phyloP scores from a whole-genome alignment of 2,329 filamentous ascomycete genomes.

The Leptographium radiaticola region DNA sequence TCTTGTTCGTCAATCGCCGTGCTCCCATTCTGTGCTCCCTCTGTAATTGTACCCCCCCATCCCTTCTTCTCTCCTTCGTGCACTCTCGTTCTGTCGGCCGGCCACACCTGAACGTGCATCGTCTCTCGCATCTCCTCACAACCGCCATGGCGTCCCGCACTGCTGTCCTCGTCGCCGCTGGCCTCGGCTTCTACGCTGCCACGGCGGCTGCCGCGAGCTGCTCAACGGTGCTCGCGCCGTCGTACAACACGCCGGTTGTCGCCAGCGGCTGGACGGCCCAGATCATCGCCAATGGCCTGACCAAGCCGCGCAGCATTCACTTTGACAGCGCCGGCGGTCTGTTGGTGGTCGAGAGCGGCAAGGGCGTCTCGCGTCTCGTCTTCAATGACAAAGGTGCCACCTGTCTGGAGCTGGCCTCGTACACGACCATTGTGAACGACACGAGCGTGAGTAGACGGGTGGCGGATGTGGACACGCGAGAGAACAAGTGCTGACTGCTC shows the following conservation, averaged over 20 bases:
- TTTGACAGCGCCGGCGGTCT: slow-evolving; percentile 32
- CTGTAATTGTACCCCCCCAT: background rate
- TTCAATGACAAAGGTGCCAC: slow-evolving; percentile 28
- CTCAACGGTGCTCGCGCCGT: slow-evolving; percentile 21
- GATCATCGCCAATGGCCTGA: slow-evolving; percentile 19
- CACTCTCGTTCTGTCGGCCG: background rate
- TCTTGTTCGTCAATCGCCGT: background rate
- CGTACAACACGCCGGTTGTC: slow-evolving; percentile 17
- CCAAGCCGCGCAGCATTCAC: slow-evolving; percentile 28
- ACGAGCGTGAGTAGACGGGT: slow-evolving; percentile 18
- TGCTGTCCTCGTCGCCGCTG: slow-evolving; percentile 3
- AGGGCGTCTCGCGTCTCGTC: slow-evolving; percentile 27
- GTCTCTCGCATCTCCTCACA: background rate
- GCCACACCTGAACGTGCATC: too few species aligned
- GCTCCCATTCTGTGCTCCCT: background rate
- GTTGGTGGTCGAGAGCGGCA: slow-evolving; percentile 30
- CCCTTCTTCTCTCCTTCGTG: background rate
- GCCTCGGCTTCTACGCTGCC: slow-evolving; percentile 9
- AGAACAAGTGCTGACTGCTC: background rate
- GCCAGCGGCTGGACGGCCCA: slow-evolving; percentile 21
- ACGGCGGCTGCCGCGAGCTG: slow-evolving; percentile 15
- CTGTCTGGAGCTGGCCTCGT: slow-evolving; percentile 24
- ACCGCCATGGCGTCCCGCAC: background rate
- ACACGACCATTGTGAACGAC: slow-evolving; percentile 23
- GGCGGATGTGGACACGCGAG: too few species aligned